Conservation (phyloP, 2,329 filamentous ascomycete species). For the Bipolaris gigantea region DNA sequence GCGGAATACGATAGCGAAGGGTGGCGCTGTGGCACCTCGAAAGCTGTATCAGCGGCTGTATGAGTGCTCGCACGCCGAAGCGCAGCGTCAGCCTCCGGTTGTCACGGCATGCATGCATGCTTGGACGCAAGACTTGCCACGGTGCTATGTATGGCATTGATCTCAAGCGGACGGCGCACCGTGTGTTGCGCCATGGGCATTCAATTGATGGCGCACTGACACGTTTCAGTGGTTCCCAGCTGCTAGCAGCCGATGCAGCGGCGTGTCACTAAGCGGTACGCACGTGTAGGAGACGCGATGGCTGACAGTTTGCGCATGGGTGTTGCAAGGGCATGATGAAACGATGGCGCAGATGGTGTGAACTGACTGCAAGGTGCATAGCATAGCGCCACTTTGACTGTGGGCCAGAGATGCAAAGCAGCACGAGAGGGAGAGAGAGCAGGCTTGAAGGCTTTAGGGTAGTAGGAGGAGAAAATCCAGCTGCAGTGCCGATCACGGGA, state of each 20-base stretch:
- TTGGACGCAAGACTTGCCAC: neutral
- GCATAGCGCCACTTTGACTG: neutral
- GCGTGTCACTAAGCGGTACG: neutral
- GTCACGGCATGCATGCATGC: neutral
- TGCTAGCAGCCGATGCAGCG: slow-evolving; percentile 1
- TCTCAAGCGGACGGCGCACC: neutral
- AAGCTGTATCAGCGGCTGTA: neutral
- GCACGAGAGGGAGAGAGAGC: neutral
- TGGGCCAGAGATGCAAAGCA: neutral
- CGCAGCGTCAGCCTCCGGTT: neutral
- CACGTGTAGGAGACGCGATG: neutral
- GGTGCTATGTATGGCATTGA: slow-evolving; percentile 7
- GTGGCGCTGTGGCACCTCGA: neutral
- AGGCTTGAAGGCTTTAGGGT: neutral
- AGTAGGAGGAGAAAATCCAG: neutral
- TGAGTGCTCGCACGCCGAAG: neutral
- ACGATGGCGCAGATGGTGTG: neutral
- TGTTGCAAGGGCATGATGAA: neutral
- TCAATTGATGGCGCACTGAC: slow-evolving; percentile 2
- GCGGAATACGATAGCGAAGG: neutral
- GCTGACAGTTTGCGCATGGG: neutral
- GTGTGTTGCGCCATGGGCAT: neutral
- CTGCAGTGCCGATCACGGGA: slow-evolving; percentile 23
- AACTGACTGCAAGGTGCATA: neutral
- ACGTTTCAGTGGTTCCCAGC: slow-evolving; percentile 5